Evolutionary conservation across 805 yeast species (phyloP), one percentile per base, ranked within the genome.

Genomic region (Ogataea zsoltii): DNA sequence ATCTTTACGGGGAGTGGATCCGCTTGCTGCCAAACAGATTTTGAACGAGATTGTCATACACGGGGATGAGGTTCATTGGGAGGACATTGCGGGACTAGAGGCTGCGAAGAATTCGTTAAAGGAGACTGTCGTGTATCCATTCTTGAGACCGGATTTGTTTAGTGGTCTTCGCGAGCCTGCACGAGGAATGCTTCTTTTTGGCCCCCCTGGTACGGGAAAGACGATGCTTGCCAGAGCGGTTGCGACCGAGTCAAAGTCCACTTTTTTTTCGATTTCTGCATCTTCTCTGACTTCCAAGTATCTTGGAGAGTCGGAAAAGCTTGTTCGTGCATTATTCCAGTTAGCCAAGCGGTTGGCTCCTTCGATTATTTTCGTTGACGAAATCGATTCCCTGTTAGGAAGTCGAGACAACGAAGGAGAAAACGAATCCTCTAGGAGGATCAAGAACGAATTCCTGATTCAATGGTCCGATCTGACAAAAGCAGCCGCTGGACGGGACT

Each of bases 161-260:
- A 78, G 80, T 48, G 98, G 97, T 0, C 69, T 92, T 42, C 74
- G 97, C 55, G 97, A 91, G 67, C 98, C 98, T 0, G 91, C 96
- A 0, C 71, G 96, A 47, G 98, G 98, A n/a, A 89, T 94, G 96
- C 72, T 92, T 16, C 68, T 92, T 33, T 92, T 90, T 70, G 99
- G 99, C 0, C 98, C 99, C 2, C 97, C 98, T 0, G 99, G 99
- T n/a, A 92, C 98, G 0, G 98, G 98, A 45, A 92, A 94, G 61
- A 91, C 97, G 1, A 91, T 92, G 98, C 76, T 92, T 54, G 97
- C 97, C 0, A 75, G 96, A 52, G 96, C 98, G 0, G 97, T 94
- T 2, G 98, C 97, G 2, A 88, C 95, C 2, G 98, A 94, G 69
- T 85, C 96, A 7, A 83, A 85, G 48, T 88, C 96, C 0, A 91